Conservation (phyloP, 306 rosid genomes). For the Malus sylvestris region DNA sequence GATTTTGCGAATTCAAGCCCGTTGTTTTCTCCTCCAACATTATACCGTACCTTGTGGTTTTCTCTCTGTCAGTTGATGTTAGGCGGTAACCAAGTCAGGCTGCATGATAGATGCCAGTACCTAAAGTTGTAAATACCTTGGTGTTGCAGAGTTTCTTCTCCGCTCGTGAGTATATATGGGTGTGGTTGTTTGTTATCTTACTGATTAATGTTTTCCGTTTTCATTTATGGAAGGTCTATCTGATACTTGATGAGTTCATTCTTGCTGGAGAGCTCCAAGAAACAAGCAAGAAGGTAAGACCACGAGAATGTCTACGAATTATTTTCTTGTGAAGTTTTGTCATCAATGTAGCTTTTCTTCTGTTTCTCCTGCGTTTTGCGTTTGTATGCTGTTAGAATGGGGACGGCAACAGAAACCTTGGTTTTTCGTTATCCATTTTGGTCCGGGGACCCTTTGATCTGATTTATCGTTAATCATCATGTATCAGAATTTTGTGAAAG, state of each 20-base stretch:
- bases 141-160: not conserved
- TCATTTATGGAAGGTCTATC: constrained; percentile 37
- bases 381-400: not conserved
- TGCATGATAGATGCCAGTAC: not conserved
- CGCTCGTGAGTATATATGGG: not conserved
- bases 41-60: not conserved
- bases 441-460: not conserved
- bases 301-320: not conserved
- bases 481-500: not conserved
- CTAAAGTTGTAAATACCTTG: not conserved
- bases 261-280: constrained; percentile 70
- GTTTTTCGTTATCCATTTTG: not conserved
- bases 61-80: not conserved
- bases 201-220: constrained; percentile 4
- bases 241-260: constrained; percentile 57
- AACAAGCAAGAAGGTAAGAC: constrained; percentile 54
- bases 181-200: not conserved
- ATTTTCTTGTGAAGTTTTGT: not conserved
- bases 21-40: not conserved
- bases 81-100: not conserved
- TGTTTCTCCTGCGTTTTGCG: not conserved
- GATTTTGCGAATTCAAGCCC: not conserved
- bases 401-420: not conserved
- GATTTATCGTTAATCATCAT: not conserved
- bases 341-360: not conserved